These are phyloP conservation scores for Pestalotiopsis sp. DNA, from an alignment of 2,329 filamentous ascomycete species.

Conservation along the genomic window DNA sequence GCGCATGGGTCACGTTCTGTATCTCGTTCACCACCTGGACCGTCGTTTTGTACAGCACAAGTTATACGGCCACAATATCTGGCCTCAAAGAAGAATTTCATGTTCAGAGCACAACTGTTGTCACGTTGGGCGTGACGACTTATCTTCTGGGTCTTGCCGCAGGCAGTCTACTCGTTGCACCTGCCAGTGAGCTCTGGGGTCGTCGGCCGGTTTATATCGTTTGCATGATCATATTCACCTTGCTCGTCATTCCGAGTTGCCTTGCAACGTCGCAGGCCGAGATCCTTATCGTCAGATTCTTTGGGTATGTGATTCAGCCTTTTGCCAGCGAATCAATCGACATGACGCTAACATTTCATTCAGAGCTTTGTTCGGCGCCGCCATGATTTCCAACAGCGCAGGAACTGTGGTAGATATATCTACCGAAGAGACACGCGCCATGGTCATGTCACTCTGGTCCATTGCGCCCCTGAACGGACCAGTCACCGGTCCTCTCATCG, in stretches of 20 bases:
- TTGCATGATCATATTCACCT: constrained; percentile 64
- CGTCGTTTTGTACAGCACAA: constrained; percentile 75
- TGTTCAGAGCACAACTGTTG: constrained; percentile 57
- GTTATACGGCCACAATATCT: constrained; percentile 73
- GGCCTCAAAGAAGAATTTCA: constrained; percentile 71
- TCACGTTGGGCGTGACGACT: constrained; percentile 76
- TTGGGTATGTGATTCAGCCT: constrained; percentile 54
- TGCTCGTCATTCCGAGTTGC: constrained; percentile 74
- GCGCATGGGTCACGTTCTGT: constrained; percentile 45
- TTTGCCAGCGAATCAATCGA: neutral
- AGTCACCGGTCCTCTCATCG: constrained; percentile 68
- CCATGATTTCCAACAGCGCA: constrained; percentile 81
- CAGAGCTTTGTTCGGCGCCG: constrained; percentile 70
- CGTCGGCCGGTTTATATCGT: constrained; percentile 70
- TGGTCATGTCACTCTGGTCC: constrained; percentile 83
- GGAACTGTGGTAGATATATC: constrained; percentile 84
- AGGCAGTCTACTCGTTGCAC: constrained; percentile 74
- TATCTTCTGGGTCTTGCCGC: constrained; percentile 76
- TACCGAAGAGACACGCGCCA: constrained; percentile 75
- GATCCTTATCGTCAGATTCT: constrained; percentile 74
- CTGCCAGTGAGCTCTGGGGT: constrained; percentile 72
- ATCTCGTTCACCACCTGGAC: constrained; percentile 51
- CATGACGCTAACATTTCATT: constrained; percentile 27
- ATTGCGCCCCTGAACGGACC: constrained; percentile 79
- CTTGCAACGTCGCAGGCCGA: constrained; percentile 68